Evolutionary conservation across 441 rosid species (phyloP), one percentile per base, ranked within the genome.

Genomic region (Arabidopsis lyrata): DNA sequence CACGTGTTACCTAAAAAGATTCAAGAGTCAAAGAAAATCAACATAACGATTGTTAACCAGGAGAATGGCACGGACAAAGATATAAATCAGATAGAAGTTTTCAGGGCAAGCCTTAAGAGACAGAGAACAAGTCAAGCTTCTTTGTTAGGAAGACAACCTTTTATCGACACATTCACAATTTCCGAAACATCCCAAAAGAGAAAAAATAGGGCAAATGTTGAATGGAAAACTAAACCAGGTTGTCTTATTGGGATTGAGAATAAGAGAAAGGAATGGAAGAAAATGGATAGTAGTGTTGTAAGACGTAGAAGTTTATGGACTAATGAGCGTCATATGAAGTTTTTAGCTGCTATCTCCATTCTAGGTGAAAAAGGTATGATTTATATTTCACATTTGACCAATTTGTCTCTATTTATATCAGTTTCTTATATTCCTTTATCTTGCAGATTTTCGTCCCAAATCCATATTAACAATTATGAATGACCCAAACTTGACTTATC

Each of bases 361-460:
- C 67, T 88, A 14, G 91, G 88, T 0, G 81, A 83, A 13, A 45
- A 65, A 32, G 10, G 90, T 83, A 81, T 63, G 8, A 15, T 13
- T 29, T 36, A 1, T 44, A 44, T 10, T 59, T 18, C 29, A 27
- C 3, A 5, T 69, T 15, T 41, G 7, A 29, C 0, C 0, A 5
- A 2, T 64, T 35, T 4, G 1, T 27, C 2, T 34, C 45, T 31
- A 0, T 13, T 36, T 63, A 4, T 27, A 2, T 47, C 10, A 60
- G 13, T 39, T 42, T n/a, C 18, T 36, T 14, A 18, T 22, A 20
- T 1, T 78, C n/a, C 6, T 68, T 72, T 1, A 29, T 52, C 11
- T 9, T 71, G 5, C 73, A 90, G 93, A 77, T 1, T 84, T 78
- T 76, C 71, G 83, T 29, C 96, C 93, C 0, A 87, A 74, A 69